Base-by-base conservation (phyloP, 768 basidiomycete genomes). In the Suillus sp. region DNA sequence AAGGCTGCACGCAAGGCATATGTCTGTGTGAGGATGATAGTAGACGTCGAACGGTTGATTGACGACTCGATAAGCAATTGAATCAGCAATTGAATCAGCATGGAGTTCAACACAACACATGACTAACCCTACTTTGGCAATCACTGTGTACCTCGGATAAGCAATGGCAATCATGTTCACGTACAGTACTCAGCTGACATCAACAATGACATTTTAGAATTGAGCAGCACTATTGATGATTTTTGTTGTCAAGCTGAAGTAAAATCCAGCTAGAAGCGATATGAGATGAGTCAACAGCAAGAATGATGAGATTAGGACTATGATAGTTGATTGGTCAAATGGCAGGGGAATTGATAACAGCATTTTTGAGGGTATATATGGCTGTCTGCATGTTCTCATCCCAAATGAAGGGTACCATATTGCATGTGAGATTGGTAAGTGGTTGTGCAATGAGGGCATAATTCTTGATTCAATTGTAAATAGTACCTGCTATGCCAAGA, bases 221-320 rank as follows among this genome's bases (percentile, higher is more conserved):
- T 42, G 40, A 42, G n/a, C 40, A 42, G 40, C 40, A 7, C 40
- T 42, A n/a, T n/a, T n/a, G n/a, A n/a, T n/a, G n/a, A 4, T 67
- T 65, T 0, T 56, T 40, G 38, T 71, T 69, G n/a, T 64, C 57
- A 34, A 78, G 76, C 2, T 61, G 78, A 63, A 30, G 27, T 6
- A 60, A 11, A 4, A 74, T 71, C 40, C 72, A 79, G 0, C 81
- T 78, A 1, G 79, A 70, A 0, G 75, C 78, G 22, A 74, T 73
- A 18, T 66, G 60, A 5, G 72, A 75, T 0, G 76, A 34, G 69
- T 77, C 56, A 66, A 78, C 25, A 55, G 68, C 57, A 1, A 69
- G 47, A 34, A 47, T 73, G 32, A 80, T 67, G 1, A 70, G 67
- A 1, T 50, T 20, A 0, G 65, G 64, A 0, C 68, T 74, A 2